Evolutionary conservation across 768 basidiomycete genomes (phyloP).

Genomic region (Thelephora aurantiotincta): DNA sequence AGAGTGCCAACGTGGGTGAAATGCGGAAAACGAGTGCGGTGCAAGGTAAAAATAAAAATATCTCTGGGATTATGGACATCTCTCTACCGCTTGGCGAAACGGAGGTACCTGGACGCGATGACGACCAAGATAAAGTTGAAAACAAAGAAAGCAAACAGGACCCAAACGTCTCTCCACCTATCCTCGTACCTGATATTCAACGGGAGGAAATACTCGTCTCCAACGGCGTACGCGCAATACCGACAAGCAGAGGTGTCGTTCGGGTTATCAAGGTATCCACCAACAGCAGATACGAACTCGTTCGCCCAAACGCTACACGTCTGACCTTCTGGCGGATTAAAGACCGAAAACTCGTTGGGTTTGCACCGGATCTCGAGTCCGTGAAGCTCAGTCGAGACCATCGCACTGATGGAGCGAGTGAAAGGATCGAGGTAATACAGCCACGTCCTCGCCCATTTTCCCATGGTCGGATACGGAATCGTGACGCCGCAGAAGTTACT

Average conservation of each 20-base stretch:
- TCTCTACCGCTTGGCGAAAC: conserved; percentile 50
- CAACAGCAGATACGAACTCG: conserved; percentile 44
- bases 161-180: conserved; percentile 58
- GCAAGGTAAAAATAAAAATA: too few relatives aligned
- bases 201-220: conserved; percentile 57
- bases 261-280: conserved; percentile 66
- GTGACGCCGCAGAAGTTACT: conserved; percentile 73
- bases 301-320: conserved; percentile 60
- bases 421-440: conserved; percentile 61
- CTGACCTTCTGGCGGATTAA: conserved; percentile 61
- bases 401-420: conserved; percentile 54
- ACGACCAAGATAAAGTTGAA: conserved; percentile 62
- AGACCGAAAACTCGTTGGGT: conserved; percentile 51
- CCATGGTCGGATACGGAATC: conserved; percentile 51
- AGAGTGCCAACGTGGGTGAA: too few relatives aligned
- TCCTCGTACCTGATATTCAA: conserved; percentile 49
- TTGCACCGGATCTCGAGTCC: conserved; percentile 53
- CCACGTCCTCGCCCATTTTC: conserved; percentile 65
- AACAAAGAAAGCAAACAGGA: conserved; percentile 46
- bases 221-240: conserved; percentile 57
- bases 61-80: neutral
- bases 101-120: conserved; percentile 55
- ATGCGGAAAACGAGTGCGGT: too few relatives aligned
- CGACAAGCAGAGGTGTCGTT: conserved; percentile 45
- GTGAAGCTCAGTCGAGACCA: conserved; percentile 68